Conservation (phyloP, 371 early-diverging fungal genomes). For the Mucor mucedo region DNA sequence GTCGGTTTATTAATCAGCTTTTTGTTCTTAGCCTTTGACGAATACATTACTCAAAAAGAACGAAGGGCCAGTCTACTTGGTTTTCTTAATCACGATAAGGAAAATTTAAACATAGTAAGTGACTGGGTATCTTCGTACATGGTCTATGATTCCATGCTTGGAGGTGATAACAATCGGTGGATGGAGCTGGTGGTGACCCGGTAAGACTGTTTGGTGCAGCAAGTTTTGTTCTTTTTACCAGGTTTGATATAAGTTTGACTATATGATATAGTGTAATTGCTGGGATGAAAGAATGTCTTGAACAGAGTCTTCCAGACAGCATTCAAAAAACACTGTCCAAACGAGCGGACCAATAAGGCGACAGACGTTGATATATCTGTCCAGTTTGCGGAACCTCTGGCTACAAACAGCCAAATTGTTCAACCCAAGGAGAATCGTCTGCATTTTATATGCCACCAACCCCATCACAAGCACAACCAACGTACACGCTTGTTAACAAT, state of each 20-base stretch:
- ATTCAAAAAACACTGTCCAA: constrained; percentile 14
- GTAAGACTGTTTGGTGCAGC: too few species aligned
- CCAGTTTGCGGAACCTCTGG: constrained; percentile 14
- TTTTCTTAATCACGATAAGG: constrained; percentile 12
- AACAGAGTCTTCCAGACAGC: constrained; percentile 14
- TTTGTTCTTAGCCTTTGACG: constrained; percentile 8
- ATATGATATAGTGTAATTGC: too few species aligned
- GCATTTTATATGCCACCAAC: too few species aligned
- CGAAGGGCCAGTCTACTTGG: constrained; percentile 8
- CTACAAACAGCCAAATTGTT: constrained; percentile 2
- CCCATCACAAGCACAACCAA: too few species aligned
- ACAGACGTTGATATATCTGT: constrained; percentile 14
- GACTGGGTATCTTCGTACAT: constrained; percentile 13
- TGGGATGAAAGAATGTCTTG: constrained; percentile 9
- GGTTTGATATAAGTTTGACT: too few species aligned
- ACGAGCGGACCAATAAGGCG: constrained; percentile 11
- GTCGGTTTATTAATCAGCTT: constrained; percentile 1
- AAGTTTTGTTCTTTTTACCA: too few species aligned
- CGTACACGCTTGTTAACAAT: constrained; percentile 13
- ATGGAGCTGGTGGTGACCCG: too few species aligned
- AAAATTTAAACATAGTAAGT: constrained; percentile 13
- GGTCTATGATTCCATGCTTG: neutral
- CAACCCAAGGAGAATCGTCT: neutral
- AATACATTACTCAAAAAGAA: constrained; percentile 11
- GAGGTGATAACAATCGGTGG: too few species aligned